phyloP scores from a whole-genome alignment of 495 filamentous ascomycete species.

The Geopyxis carbonaria region DNA sequence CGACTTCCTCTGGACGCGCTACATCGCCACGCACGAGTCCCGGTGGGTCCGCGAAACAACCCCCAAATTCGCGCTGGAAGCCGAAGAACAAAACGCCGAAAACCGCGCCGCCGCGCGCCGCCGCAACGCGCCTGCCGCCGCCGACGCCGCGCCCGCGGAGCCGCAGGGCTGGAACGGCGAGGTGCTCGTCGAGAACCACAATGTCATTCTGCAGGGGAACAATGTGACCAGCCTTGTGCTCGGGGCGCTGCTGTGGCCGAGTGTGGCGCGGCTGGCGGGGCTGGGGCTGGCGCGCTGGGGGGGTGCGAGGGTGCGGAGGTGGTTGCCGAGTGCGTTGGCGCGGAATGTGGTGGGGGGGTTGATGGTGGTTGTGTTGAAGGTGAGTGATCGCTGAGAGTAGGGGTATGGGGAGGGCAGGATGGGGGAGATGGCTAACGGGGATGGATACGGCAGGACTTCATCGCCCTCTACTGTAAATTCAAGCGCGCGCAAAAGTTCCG shows the following conservation, averaged over 20 bases:
- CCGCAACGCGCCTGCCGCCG: conserved; percentile 7
- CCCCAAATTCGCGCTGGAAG: conserved; percentile 20
- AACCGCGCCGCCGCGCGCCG: neutral
- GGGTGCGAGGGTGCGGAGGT: conserved; percentile 21
- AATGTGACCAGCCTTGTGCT: conserved; percentile 25
- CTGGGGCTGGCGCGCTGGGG: conserved; percentile 23
- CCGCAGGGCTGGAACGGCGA: conserved; percentile 20
- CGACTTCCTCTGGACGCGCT: conserved; percentile 16
- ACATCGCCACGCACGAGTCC: conserved; percentile 22
- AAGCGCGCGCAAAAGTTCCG: conserved; percentile 25
- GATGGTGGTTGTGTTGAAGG: conserved; percentile 25
- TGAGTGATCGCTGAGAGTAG: too few relatives aligned
- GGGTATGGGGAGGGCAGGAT: too few relatives aligned
- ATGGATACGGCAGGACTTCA: conserved; percentile 22
- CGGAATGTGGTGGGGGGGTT: conserved; percentile 24
- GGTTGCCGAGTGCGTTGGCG: conserved; percentile 20
- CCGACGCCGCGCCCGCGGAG: neutral
- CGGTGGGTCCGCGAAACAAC: conserved; percentile 24
- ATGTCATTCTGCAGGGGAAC: conserved; percentile 24
- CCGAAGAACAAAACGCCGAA: conserved; percentile 11
- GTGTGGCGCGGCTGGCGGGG: conserved; percentile 21
- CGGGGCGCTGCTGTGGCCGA: conserved; percentile 23
- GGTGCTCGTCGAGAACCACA: conserved; percentile 25
- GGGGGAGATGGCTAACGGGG: too few relatives aligned
- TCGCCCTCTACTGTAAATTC: conserved; percentile 25